These are phyloP conservation scores for Blastocystis sp. DNA, from an alignment of 352 stramenopile species.

Conservation along the genomic window DNA sequence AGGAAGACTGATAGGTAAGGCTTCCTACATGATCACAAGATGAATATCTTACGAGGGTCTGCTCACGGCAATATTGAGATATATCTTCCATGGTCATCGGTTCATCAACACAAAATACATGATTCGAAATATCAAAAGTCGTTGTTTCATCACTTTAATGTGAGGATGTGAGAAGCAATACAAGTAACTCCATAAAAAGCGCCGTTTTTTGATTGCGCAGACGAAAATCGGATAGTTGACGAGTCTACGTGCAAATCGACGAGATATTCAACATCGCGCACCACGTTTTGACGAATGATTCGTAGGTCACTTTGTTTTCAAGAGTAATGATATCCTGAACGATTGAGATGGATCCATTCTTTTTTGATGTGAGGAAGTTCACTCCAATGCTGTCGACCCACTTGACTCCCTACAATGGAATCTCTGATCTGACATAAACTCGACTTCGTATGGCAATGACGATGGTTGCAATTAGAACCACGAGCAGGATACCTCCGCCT, in stretches of 20 bases:
- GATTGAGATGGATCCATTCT: neutral
- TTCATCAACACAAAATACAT: slow-evolving; percentile 52
- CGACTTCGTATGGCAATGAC: neutral
- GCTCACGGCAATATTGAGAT: neutral
- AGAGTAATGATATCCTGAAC: slow-evolving; percentile 2
- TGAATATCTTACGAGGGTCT: neutral
- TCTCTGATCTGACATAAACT: neutral
- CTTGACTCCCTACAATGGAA: neutral
- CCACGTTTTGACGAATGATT: slow-evolving; percentile 48
- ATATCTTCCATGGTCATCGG: slow-evolving; percentile 47
- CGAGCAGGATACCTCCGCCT: neutral
- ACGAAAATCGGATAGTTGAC: slow-evolving; percentile 20
- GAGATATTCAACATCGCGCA: neutral
- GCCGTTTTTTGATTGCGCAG: neutral
- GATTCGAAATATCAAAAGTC: slow-evolving; percentile 47
- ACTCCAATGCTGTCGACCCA: slow-evolving; percentile 57
- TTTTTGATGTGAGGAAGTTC: slow-evolving; percentile 48
- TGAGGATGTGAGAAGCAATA: neutral
- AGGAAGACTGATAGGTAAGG: neutral
- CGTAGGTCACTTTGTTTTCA: slow-evolving; percentile 39
- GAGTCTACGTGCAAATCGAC: neutral
- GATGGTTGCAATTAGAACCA: neutral
- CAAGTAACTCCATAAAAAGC: slow-evolving; percentile 34
- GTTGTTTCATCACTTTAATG: neutral
- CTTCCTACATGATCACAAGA: neutral